A percentile compares a stretch with the other conserved stretches of the same genome.
phyloP scores from a whole-genome alignment of 805 yeast genomes.

The Torulaspora delbrueckii region DNA sequence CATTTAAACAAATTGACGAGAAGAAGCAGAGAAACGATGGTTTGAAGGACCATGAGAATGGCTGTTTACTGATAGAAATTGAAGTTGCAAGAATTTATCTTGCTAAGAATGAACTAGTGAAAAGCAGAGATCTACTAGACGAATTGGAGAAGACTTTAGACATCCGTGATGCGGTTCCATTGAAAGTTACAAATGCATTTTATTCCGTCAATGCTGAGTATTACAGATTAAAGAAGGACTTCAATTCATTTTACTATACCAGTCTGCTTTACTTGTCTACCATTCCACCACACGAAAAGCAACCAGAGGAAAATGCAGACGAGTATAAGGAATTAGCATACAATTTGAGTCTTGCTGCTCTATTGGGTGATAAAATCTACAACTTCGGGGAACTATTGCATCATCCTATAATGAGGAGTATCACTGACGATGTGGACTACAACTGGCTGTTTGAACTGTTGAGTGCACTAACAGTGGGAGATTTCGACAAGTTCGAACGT shows the following conservation, averaged over 20 bases:
- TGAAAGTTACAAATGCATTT: conserved; percentile 72
- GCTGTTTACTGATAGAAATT: conserved; percentile 52
- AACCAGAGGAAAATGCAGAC: conserved; percentile 34
- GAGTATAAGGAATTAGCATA: conserved; percentile 53
- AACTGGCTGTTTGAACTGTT: conserved; percentile 71
- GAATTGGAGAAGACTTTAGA: conserved; percentile 56
- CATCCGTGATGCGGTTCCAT: conserved; percentile 48
- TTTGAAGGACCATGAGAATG: conserved; percentile 45
- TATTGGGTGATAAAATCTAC: conserved; percentile 86
- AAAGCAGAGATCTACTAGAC: conserved; percentile 66
- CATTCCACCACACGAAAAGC: conserved; percentile 35
- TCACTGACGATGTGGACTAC: conserved; percentile 45
- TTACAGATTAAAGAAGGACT: conserved; percentile 70
- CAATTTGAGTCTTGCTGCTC: conserved; percentile 79
- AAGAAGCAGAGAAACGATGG: conserved; percentile 35
- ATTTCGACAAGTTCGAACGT: conserved; percentile 59
- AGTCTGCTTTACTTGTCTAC: conserved; percentile 80
- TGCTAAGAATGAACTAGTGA: conserved; percentile 47
- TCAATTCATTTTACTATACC: conserved; percentile 74
- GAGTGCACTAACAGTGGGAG: conserved; percentile 69
- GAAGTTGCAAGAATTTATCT: conserved; percentile 74
- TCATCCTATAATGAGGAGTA: conserved; percentile 69
- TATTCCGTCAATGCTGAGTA: conserved; percentile 76
- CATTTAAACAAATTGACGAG: conserved; percentile 40
- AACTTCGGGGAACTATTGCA: conserved; percentile 92